Evolutionary conservation across 2,329 filamentous ascomycete species (phyloP).

Genomic region (Aspergillus brasiliensis): DNA sequence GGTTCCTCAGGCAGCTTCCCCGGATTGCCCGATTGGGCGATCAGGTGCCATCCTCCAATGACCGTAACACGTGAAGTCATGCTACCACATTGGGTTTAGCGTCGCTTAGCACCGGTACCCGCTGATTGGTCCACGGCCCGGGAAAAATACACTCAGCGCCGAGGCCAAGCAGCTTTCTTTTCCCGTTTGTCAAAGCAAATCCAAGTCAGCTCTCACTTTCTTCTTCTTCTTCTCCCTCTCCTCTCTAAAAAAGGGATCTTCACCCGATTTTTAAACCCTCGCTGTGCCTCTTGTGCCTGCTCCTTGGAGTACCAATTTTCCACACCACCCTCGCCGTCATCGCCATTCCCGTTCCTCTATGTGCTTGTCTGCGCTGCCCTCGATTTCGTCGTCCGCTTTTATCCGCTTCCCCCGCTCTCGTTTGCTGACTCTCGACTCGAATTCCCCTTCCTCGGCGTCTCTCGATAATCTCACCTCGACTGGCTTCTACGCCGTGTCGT

Average conservation of each 20-base stretch:
- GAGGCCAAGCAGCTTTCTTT: constrained; percentile 3
- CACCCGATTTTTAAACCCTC: background rate
- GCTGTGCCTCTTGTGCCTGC: background rate
- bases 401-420: constrained; percentile 23
- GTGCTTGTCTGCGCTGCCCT: constrained; percentile 36
- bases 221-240: constrained; percentile 9
- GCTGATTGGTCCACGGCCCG: constrained; percentile 20
- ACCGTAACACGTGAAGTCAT: constrained; percentile 22
- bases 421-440: constrained; percentile 17
- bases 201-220: constrained; percentile 6
- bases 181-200: background rate
- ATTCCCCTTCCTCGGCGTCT: constrained; percentile 17
- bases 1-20: too few species aligned
- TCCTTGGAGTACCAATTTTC: background rate
- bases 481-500: constrained; percentile 15
- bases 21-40: background rate
- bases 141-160: constrained; percentile 5
- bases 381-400: constrained; percentile 29
- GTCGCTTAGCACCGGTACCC: constrained; percentile 19
- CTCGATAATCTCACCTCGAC: constrained; percentile 19
- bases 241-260: constrained; percentile 9
- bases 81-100: constrained; percentile 8
- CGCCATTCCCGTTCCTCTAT: constrained; percentile 34
- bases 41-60: constrained; percentile 17
- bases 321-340: background rate